phyloP scores from a whole-genome alignment of 768 basidiomycete genomes.

The Hygrocybe punicea region DNA sequence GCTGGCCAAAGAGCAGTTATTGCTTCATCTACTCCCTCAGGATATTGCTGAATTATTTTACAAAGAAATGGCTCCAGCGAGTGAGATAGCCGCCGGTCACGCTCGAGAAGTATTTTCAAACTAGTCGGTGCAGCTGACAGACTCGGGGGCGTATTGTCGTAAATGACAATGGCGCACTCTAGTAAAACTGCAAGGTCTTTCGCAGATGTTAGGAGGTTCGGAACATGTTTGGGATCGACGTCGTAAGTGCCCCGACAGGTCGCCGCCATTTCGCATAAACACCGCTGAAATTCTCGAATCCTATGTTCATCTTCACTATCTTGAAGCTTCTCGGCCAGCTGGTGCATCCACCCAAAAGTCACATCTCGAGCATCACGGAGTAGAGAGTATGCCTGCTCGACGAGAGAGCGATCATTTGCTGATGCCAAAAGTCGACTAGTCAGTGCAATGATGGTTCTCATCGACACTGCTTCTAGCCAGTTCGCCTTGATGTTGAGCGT shows the following conservation, averaged over 20 bases:
- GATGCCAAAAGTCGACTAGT: slow-evolving; percentile 37
- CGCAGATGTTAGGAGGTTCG: slow-evolving; percentile 14
- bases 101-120: slow-evolving; percentile 19
- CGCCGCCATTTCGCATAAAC: slow-evolving; percentile 36
- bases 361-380: slow-evolving; percentile 32
- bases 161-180: slow-evolving; percentile 25
- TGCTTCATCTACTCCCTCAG: slow-evolving; percentile 10
- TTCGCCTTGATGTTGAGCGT: slow-evolving; percentile 36
- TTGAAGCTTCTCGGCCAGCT: slow-evolving; percentile 28
- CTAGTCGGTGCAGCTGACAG: neutral
- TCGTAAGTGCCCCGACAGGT: slow-evolving; percentile 42
- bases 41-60: neutral
- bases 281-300: slow-evolving; percentile 17
- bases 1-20: slow-evolving; percentile 16
- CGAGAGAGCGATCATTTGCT: slow-evolving; percentile 7
- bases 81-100: slow-evolving; percentile 31
- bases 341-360: slow-evolving; percentile 36
- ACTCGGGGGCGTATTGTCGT: slow-evolving; percentile 21
- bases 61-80: slow-evolving; percentile 16
- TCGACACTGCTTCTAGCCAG: slow-evolving; percentile 37
- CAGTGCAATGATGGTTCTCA: slow-evolving; percentile 35
- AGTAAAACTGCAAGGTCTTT: slow-evolving; percentile 23
- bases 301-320: slow-evolving; percentile 11
- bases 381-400: slow-evolving; percentile 19
- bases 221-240: slow-evolving; percentile 14